phyloP scores from a whole-genome alignment of 2,329 filamentous ascomycete species.

The Alternaria brassicicola region DNA sequence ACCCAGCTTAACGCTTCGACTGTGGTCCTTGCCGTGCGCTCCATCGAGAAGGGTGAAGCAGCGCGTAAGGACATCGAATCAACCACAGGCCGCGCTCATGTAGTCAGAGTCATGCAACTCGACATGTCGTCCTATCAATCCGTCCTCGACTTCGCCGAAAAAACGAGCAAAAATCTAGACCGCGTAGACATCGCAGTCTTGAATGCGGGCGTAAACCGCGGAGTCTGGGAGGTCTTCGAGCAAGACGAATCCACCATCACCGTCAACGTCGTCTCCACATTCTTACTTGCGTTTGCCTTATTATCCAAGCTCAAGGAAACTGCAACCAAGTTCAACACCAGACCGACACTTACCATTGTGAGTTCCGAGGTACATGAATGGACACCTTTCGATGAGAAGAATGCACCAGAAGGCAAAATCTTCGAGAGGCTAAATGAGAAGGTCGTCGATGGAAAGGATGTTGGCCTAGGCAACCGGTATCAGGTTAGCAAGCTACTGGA shows the following conservation, averaged over 20 bases:
- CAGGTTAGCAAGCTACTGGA: slow-evolving; percentile 43
- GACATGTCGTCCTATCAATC: slow-evolving; percentile 51
- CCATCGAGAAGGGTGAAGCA: slow-evolving; percentile 51
- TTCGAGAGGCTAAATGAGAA: slow-evolving; percentile 35
- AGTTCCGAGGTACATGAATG: slow-evolving; percentile 41
- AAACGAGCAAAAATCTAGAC: slow-evolving; percentile 27
- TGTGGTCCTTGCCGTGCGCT: slow-evolving; percentile 56
- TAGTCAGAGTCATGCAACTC: slow-evolving; percentile 55
- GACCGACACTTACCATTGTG: slow-evolving; percentile 41
- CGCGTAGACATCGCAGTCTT: slow-evolving; percentile 47
- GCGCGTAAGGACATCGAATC: slow-evolving; percentile 51
- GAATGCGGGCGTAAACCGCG: slow-evolving; percentile 48
- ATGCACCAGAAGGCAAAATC: slow-evolving; percentile 33
- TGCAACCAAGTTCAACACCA: slow-evolving; percentile 26
- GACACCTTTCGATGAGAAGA: slow-evolving; percentile 33
- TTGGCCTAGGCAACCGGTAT: slow-evolving; percentile 30
- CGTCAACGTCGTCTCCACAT: slow-evolving; percentile 50
- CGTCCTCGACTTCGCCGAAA: slow-evolving; percentile 44
- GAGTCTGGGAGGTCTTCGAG: slow-evolving; percentile 30
- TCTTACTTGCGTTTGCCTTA: slow-evolving; percentile 42
- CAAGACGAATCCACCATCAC: slow-evolving; percentile 46
- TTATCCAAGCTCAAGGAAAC: slow-evolving; percentile 37
- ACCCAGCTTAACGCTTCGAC: slow-evolving; percentile 49
- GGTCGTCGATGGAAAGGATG: slow-evolving; percentile 2
- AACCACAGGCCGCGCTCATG: slow-evolving; percentile 33